Conservation (phyloP, 495 filamentous ascomycete genomes). For the Daldinia childiae region DNA sequence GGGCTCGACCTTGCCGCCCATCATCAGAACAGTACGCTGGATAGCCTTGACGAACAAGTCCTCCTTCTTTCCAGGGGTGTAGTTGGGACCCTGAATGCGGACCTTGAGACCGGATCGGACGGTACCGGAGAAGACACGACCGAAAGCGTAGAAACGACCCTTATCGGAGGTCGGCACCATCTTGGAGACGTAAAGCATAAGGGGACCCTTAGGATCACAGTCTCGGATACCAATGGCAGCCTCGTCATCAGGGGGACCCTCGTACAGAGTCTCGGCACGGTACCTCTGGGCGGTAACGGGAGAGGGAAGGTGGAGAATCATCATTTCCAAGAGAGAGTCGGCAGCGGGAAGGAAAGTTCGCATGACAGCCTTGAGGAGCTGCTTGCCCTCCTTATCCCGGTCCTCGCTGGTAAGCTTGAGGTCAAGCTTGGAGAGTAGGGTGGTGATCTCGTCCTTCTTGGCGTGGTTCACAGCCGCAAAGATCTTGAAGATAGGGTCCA, state of each 20-base stretch:
- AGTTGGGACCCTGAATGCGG: slow-evolving; percentile 99
- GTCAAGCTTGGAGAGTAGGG: slow-evolving; percentile 87
- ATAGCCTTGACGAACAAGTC: slow-evolving; percentile 99
- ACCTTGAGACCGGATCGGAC: slow-evolving; percentile 98
- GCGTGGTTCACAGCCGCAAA: slow-evolving; percentile 96
- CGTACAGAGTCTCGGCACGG: slow-evolving; percentile 98
- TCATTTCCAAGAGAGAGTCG: slow-evolving; percentile 99
- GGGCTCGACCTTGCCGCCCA: slow-evolving; percentile 98
- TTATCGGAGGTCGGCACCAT: slow-evolving; percentile 99
- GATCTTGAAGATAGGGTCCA: slow-evolving; percentile 99
- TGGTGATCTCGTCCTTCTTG: slow-evolving; percentile 92
- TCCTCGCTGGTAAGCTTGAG: slow-evolving; percentile 89
- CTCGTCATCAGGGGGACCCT: slow-evolving; percentile 93
- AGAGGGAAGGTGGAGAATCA: slow-evolving; percentile 98
- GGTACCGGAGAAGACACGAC: slow-evolving; percentile 99
- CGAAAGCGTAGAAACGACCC: slow-evolving; percentile 99
- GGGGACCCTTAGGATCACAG: slow-evolving; percentile 95
- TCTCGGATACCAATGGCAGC: slow-evolving; percentile 94
- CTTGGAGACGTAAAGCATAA: slow-evolving; percentile 99
- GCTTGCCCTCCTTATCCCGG: slow-evolving; percentile 95
- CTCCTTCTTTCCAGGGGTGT: slow-evolving; percentile 96
- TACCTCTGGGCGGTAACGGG: slow-evolving; percentile 97
- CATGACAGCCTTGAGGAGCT: slow-evolving; percentile 97
- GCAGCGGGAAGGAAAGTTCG: slow-evolving; percentile 97
- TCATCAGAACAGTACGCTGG: slow-evolving; percentile 99